Evolutionary conservation across 352 stramenopile species (phyloP), one percentile per base, ranked within the genome.

Genomic region (Plasmopara muralis): DNA sequence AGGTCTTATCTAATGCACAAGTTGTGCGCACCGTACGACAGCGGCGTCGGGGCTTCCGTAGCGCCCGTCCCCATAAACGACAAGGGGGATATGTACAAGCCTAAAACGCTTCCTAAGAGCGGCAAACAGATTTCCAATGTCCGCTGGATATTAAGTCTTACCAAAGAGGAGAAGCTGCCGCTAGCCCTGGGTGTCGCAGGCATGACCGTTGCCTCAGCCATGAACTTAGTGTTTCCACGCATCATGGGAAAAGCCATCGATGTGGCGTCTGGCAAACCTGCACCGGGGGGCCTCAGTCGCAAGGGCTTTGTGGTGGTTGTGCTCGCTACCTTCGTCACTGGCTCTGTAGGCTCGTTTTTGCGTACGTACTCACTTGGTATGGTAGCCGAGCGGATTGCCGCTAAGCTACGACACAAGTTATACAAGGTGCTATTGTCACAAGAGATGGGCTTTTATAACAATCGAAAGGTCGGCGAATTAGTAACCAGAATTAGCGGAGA

Each of bases 211-310:
- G 87, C 83, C 18, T 95, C 85, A 20, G 74, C 72, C 25, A 95
- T 87, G 57, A 96, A 96, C 57, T 66, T 96, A 20, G 60, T 93
- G 20, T 95, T 95, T 58, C 87, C 87, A 12, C 79, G 82, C 18
- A 78, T 96, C 47, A 92, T 96, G 70, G 87, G 86, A 35, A 93
- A 91, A 43, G 87, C 86, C 9, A 83, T 94, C 29, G 83, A 94
- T 51, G 77, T 93, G 13, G 77, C 82, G n/a, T 78, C 77, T 6
- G 79, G 82, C 34, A 89, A 87, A 43, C 76, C 78, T 14, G 77
- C 72, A 45, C 83, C 83, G 4, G 73, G 64, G 6, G 77, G 72
- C 1, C 64, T 92, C 43, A 93, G 84, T 30, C 76, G 75, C 48
- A 93, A 92, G 45, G 81, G 83, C 28, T 96, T 96, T 50, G 71